phyloP scores from a whole-genome alignment of 352 stramenopile species.

The Phytophthora sojae region DNA sequence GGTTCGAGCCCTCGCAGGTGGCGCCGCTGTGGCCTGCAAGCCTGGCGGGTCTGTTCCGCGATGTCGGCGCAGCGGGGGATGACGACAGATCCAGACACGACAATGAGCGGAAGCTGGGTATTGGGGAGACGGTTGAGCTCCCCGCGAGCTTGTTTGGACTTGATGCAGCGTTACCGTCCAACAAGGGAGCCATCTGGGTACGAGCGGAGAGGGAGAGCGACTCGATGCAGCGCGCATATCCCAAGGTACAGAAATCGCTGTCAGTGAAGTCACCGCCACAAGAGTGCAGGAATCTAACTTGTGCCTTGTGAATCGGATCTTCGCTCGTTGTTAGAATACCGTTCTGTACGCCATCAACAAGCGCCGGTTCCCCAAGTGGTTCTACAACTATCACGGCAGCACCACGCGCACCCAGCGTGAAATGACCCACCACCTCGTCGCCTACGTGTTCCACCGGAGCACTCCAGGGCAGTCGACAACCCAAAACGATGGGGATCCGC shows the following conservation, averaged over 20 bases:
- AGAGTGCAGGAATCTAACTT: background rate
- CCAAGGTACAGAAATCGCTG: slow-evolving; percentile 8
- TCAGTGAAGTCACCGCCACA: background rate
- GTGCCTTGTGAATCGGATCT: background rate
- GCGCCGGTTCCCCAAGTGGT: slow-evolving; percentile 37
- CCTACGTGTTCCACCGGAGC: slow-evolving; percentile 33
- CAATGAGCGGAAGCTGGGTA: background rate
- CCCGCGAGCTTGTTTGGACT: background rate
- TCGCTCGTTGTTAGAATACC: slow-evolving; percentile 23
- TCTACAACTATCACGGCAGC: slow-evolving; percentile 48
- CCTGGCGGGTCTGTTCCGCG: slow-evolving; percentile 5
- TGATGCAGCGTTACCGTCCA: background rate
- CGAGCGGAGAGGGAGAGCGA: slow-evolving; percentile 30
- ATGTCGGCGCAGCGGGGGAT: background rate
- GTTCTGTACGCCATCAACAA: slow-evolving; percentile 45
- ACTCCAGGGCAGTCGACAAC: too few relatives aligned
- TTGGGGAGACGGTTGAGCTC: background rate
- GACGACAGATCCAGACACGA: background rate
- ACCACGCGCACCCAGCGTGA: slow-evolving; percentile 41
- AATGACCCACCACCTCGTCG: slow-evolving; percentile 42
- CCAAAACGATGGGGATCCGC: background rate
- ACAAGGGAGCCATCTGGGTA: slow-evolving; percentile 23
- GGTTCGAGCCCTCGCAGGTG: slow-evolving; percentile 31
- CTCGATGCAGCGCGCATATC: slow-evolving; percentile 22
- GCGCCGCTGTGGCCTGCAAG: slow-evolving; percentile 10